A percentile compares a stretch with the other conserved stretches of the same genome.
Evolutionary conservation across 495 filamentous ascomycete genomes (phyloP).

Genomic region (Patellaria atrata): DNA sequence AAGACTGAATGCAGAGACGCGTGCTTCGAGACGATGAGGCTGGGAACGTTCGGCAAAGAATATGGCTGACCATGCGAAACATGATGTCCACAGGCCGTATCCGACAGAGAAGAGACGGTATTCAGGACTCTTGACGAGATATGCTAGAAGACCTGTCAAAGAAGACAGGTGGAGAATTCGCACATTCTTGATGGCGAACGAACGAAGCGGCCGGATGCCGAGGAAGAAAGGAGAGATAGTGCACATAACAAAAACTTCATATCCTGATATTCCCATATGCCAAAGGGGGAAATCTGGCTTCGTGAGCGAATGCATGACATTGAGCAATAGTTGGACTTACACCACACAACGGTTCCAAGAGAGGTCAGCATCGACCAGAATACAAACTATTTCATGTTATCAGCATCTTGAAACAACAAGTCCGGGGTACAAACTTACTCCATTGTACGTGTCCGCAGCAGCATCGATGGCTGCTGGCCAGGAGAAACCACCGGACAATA

Average conservation of each 20-base stretch:
- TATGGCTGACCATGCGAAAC: slow-evolving; percentile 68
- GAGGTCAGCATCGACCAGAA: slow-evolving; percentile 94
- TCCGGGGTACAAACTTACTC: slow-evolving; percentile 38
- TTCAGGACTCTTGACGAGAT: slow-evolving; percentile 56
- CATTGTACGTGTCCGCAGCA: slow-evolving; percentile 81
- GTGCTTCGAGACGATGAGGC: slow-evolving; percentile 58
- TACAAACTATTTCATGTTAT: slow-evolving; percentile 48
- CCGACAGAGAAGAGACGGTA: slow-evolving; percentile 66
- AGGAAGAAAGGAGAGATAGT: slow-evolving; percentile 78
- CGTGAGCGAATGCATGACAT: slow-evolving; percentile 1
- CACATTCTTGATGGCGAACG: slow-evolving; percentile 50
- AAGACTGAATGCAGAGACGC: slow-evolving; percentile 63
- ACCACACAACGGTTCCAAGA: slow-evolving; percentile 82
- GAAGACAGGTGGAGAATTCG: slow-evolving; percentile 59
- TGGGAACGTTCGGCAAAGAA: slow-evolving; percentile 67
- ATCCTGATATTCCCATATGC: slow-evolving; percentile 99
- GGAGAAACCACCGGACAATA: slow-evolving; percentile 59
- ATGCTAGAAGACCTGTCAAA: slow-evolving; percentile 66
- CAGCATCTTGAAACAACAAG: background rate
- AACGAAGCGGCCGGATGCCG: slow-evolving; percentile 51
- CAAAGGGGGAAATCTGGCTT: slow-evolving; percentile 83
- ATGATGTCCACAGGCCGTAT: slow-evolving; percentile 63
- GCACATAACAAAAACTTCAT: slow-evolving; percentile 74
- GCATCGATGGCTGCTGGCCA: slow-evolving; percentile 66
- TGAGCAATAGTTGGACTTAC: slow-evolving; percentile 42